Percentiles rank a stretch among this genome's conserved stretches.
Evolutionary conservation across 2,329 filamentous ascomycete species (phyloP).

Genomic region (Ceratocystis ficicola): DNA sequence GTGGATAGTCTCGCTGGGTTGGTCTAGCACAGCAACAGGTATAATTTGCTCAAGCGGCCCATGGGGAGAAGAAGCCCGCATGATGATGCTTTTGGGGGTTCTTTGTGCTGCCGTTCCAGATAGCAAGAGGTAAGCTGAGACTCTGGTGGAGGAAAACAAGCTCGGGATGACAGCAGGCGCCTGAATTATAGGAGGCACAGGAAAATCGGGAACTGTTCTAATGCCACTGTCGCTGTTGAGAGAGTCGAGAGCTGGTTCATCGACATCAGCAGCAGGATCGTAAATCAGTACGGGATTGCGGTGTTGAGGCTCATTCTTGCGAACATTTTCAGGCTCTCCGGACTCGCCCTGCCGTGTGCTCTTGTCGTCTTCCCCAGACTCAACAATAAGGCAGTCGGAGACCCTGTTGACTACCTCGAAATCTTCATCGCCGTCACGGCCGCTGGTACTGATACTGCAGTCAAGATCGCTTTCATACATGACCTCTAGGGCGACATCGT

Average conservation of each 20-base stretch:
- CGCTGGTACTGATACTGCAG: background rate
- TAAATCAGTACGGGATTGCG: slow-evolving; percentile 48
- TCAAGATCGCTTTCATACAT: slow-evolving; percentile 36
- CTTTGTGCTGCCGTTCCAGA: slow-evolving; percentile 35
- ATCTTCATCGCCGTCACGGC: slow-evolving; percentile 34
- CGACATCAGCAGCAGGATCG: slow-evolving; percentile 36
- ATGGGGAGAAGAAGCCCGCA: slow-evolving; percentile 42
- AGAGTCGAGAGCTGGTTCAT: slow-evolving; percentile 28
- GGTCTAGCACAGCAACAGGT: slow-evolving; percentile 41
- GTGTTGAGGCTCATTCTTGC: slow-evolving; percentile 23
- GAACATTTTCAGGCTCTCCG: slow-evolving; percentile 18
- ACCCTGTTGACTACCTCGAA: slow-evolving; percentile 53
- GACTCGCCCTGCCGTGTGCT: slow-evolving; percentile 20
- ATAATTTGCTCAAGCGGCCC: slow-evolving; percentile 52
- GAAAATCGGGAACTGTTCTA: slow-evolving; percentile 41
- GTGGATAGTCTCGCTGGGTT: slow-evolving; percentile 47
- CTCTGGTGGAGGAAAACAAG: slow-evolving; percentile 55
- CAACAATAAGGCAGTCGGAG: slow-evolving; percentile 36
- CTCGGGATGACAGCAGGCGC: slow-evolving; percentile 50
- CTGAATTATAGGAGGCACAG: slow-evolving; percentile 48
- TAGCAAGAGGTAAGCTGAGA: slow-evolving; percentile 53
- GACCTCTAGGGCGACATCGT: slow-evolving; percentile 51
- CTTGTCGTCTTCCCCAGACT: slow-evolving; percentile 22
- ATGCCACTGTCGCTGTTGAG: slow-evolving; percentile 28
- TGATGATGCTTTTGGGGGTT: slow-evolving; percentile 41